These are phyloP conservation scores for Pholiota adiposa DNA, from an alignment of 1,284 basidiomycete species.

Conservation along the genomic window DNA sequence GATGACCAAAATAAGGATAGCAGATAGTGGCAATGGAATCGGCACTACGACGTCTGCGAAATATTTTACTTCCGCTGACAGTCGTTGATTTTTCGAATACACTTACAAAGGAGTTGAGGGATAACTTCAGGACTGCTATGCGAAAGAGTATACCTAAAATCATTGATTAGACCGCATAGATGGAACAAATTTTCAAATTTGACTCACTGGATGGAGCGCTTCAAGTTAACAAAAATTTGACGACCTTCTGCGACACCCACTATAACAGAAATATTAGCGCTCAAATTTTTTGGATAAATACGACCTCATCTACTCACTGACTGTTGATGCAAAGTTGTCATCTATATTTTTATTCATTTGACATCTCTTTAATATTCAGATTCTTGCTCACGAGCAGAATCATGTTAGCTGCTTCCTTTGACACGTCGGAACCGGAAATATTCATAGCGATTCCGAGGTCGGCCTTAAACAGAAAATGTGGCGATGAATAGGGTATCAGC, in stretches of 20 bases:
- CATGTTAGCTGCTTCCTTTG: slow-evolving; percentile 78
- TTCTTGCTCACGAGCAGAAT: slow-evolving; percentile 54
- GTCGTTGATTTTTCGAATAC: not conserved
- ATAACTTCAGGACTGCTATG: slow-evolving; percentile 74
- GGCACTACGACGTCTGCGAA: slow-evolving; percentile 67
- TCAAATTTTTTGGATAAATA: not conserved
- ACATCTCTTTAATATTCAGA: not conserved
- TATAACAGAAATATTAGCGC: slow-evolving; percentile 24
- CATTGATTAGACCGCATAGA: not conserved
- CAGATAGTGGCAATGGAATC: slow-evolving; percentile 67
- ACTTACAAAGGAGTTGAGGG: slow-evolving; percentile 65
- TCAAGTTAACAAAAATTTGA: slow-evolving; percentile 70
- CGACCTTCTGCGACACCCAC: slow-evolving; percentile 72
- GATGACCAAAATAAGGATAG: slow-evolving; percentile 71
- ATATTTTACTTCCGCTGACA: not conserved
- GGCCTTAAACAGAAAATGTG: slow-evolving; percentile 37
- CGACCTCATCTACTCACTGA: slow-evolving; percentile 49
- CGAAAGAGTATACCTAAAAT: slow-evolving; percentile 59
- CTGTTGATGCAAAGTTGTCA: slow-evolving; percentile 73
- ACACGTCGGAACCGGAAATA: slow-evolving; percentile 72
- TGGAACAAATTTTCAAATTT: not conserved
- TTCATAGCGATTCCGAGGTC: slow-evolving; percentile 80
- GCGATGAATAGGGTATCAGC: not conserved
- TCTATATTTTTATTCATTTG: slow-evolving; percentile 36
- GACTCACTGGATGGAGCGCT: slow-evolving; percentile 66